Conservation (phyloP, 2,329 filamentous ascomycete genomes). For the Sclerotinia nivalis region DNA sequence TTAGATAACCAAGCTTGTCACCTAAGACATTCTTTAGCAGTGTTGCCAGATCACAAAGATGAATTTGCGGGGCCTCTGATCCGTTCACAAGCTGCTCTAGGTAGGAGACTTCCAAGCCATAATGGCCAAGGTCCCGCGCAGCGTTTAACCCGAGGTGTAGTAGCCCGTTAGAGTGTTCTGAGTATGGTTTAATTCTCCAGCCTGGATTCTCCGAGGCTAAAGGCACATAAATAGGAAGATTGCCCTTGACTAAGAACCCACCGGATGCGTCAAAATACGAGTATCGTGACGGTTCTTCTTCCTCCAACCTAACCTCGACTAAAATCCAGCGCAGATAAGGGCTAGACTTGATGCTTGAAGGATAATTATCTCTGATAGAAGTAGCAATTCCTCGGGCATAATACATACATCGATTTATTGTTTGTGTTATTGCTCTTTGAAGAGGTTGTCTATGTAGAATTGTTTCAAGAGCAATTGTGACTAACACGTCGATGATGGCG, state of each 20-base stretch:
- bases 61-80: not conserved
- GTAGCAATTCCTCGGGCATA: not conserved
- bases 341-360: conserved; percentile 2
- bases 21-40: not conserved
- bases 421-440: not conserved
- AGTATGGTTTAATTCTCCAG: not conserved
- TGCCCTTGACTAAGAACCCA: not conserved
- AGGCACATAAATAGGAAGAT: not conserved
- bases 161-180: not conserved
- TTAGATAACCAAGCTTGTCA: not conserved
- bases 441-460: rapidly evolving
- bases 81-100: not conserved
- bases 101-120: not conserved
- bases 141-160: not conserved
- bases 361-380: not conserved
- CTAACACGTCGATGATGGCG: not conserved
- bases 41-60: not conserved
- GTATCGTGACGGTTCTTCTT: not conserved
- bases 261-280: not conserved
- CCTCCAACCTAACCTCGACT: not conserved
- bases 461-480: not conserved
- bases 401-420: not conserved
- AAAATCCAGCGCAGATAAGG: conserved; percentile 4
- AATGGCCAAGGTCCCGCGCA: not conserved
- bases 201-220: not conserved